These are phyloP conservation scores for Colletotrichum siamense DNA, from an alignment of 2,329 filamentous ascomycete species.

Conservation along the genomic window DNA sequence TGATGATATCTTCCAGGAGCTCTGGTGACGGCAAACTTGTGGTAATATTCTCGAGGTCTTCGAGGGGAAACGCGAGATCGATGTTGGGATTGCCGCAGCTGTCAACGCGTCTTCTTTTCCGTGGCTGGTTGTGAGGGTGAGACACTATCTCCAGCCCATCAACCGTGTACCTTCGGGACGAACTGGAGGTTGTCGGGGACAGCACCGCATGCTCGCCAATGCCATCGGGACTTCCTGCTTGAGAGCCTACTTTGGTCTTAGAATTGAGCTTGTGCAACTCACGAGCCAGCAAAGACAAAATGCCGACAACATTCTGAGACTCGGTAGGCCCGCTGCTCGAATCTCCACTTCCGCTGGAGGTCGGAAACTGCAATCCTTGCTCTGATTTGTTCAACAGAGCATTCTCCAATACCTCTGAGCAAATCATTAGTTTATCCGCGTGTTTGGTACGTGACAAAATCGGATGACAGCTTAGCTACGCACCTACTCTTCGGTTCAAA, in stretches of 20 bases:
- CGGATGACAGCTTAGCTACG: neutral
- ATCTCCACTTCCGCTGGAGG: neutral
- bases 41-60: constrained; percentile 29
- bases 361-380: neutral
- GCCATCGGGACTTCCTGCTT: neutral
- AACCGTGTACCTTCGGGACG: neutral
- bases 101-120: constrained; percentile 26
- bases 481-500: constrained; percentile 26
- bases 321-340: neutral
- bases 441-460: neutral
- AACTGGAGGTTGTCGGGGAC: constrained; percentile 11
- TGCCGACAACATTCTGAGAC: constrained; percentile 21
- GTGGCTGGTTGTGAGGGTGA: constrained; percentile 11
- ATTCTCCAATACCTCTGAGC: constrained; percentile 20
- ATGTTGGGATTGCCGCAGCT: constrained; percentile 28
- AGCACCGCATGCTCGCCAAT: neutral
- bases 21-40: constrained; percentile 25
- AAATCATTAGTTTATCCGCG: neutral
- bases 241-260: neutral
- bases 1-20: constrained; percentile 25
- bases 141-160: constrained; percentile 3
- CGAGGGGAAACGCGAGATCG: constrained; percentile 20
- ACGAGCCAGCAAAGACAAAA: constrained; percentile 23
- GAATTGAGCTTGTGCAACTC: constrained; percentile 26
- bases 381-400: constrained; percentile 13